These are phyloP conservation scores for Kernera saxatilis DNA, from an alignment of 345 rosid species.

Conservation along the genomic window DNA sequence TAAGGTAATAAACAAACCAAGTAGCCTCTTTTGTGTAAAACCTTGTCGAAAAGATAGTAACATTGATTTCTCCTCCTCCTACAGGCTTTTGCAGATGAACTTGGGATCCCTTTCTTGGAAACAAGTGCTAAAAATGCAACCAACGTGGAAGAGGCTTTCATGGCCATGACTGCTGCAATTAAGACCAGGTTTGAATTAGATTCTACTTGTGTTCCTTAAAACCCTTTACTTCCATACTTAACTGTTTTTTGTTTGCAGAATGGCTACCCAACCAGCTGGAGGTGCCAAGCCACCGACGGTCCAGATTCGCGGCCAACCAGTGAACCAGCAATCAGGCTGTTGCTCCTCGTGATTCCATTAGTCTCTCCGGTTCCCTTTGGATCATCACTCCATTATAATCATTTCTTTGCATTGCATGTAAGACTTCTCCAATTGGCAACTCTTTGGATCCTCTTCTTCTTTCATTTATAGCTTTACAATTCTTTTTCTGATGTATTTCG, in stretches of 20 bases:
- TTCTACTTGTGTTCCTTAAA: background rate
- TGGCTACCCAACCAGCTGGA: slow-evolving; percentile 72
- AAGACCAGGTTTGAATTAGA: slow-evolving; percentile 45
- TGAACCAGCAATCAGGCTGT: slow-evolving; percentile 71
- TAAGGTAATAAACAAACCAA: slow-evolving; percentile 35
- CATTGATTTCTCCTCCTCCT: background rate
- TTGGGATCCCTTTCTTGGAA: slow-evolving; percentile 81
- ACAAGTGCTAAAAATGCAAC: slow-evolving; percentile 71
- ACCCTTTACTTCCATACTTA: background rate
- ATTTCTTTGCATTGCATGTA: slow-evolving; percentile 26
- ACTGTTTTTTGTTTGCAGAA: slow-evolving; percentile 29
- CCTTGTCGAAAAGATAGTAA: background rate
- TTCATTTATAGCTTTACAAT: background rate
- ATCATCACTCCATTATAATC: slow-evolving; percentile 6
- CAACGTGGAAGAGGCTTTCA: slow-evolving; percentile 74
- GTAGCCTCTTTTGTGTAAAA: background rate
- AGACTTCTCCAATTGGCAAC: slow-evolving; percentile 10
- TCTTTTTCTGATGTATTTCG: background rate
- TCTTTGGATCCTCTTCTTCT: background rate
- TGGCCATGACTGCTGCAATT: slow-evolving; percentile 78
- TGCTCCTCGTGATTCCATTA: slow-evolving; percentile 54
- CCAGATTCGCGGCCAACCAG: slow-evolving; percentile 72
- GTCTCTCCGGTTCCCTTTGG: background rate
- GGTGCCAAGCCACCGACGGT: slow-evolving; percentile 64
- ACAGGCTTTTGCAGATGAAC: slow-evolving; percentile 76